These are phyloP conservation scores for Torulaspora franciscae DNA, from an alignment of 805 yeast genomes.

Conservation along the genomic window DNA sequence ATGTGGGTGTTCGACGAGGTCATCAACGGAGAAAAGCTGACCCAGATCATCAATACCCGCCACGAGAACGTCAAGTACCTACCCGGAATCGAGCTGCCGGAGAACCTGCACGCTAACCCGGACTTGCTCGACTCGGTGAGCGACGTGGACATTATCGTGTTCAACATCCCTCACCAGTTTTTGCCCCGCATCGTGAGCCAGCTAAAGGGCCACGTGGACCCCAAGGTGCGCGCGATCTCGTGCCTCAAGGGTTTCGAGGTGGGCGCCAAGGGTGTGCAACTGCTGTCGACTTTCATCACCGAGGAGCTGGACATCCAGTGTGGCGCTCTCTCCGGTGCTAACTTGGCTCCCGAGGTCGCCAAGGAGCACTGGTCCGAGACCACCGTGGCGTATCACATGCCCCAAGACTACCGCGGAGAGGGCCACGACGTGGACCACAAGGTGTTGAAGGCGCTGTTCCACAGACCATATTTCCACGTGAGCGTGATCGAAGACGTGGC, in stretches of 20 bases:
- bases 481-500: slow-evolving; percentile 88
- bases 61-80: slow-evolving; percentile 95
- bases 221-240: slow-evolving; percentile 79
- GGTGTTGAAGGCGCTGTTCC: slow-evolving; percentile 79
- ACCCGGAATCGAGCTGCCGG: slow-evolving; percentile 82
- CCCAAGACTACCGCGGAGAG: slow-evolving; percentile 50
- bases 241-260: slow-evolving; percentile 96
- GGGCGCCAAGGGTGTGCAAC: slow-evolving; percentile 74
- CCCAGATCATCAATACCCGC: slow-evolving; percentile 81
- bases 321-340: slow-evolving; percentile 97
- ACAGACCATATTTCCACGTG: slow-evolving; percentile 97
- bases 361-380: slow-evolving; percentile 95
- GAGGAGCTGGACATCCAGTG: slow-evolving; percentile 81
- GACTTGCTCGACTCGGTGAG: slow-evolving; percentile 68
- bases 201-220: slow-evolving; percentile 68
- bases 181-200: slow-evolving; percentile 70
- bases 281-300: slow-evolving; percentile 73
- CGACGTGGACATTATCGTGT: slow-evolving; percentile 80
- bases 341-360: slow-evolving; percentile 96
- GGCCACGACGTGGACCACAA: slow-evolving; percentile 56
- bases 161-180: slow-evolving; percentile 97
- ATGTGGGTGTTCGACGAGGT: slow-evolving; percentile 98
- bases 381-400: slow-evolving; percentile 83
- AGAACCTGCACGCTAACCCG: slow-evolving; percentile 84
- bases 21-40: slow-evolving; percentile 70